Evolutionary conservation across 2,329 filamentous ascomycete genomes (phyloP), one percentile per base, ranked within the genome.

Genomic region (Fusarium floridanum): DNA sequence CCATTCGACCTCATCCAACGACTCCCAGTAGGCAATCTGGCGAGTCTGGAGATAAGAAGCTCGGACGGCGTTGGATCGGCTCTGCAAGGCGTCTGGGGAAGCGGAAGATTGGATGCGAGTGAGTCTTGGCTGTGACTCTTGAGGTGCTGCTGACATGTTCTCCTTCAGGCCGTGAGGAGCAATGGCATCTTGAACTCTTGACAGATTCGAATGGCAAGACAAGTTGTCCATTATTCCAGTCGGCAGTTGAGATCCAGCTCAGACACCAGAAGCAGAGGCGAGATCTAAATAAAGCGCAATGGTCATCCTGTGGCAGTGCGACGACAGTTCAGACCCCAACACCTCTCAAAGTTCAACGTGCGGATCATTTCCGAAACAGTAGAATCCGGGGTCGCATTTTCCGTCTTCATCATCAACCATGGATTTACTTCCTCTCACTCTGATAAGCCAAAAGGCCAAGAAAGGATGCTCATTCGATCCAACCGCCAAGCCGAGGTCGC

Each of bases 1-100:
- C 66, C 62, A 67, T 73, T 71, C 69, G 55, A 73, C 69, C 69
- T 70, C 64, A 63, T 67, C 68, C 27, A 39, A 68, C 66, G 50
- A 68, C 65, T 71, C 62, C 61, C 63, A 61, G 72, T 59, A 64
- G 45, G 65, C 56, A 66, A 65, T 61, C 68, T 55, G 66, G 63
- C 64, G 70, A 50, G 53, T 60, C 60, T 60, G 27, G 63, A 75
- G 71, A 78, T 78, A 78, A 78, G 77, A 61, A 63, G 48, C 57
- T 34, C 69, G 56, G 45, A 62, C 64, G 17, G 64, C 53, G 68
- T 62, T 60, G 66, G 57, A 61, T 70, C 60, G 67, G 73, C 61
- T 70, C 66, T 67, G 60, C 67, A 66, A 55, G 67, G 55, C 50
- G 63, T 64, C 75, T 72, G 65, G 74, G 75, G 74, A 79, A 76